These are phyloP conservation scores for Musa schizocarpa DNA, from an alignment of 176 grass and related monocot genomes.

Conservation along the genomic window DNA sequence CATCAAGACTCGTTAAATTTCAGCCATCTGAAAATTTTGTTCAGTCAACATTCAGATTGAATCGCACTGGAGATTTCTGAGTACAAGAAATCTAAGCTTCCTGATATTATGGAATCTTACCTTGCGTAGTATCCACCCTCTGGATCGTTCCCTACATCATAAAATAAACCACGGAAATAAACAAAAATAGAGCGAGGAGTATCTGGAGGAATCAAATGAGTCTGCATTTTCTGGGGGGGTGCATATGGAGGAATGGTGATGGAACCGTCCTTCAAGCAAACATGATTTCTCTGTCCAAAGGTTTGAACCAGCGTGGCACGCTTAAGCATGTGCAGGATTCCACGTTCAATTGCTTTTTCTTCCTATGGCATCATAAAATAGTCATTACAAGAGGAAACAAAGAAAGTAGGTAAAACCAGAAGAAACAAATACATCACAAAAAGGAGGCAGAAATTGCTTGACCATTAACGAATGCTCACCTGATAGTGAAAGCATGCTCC, in stretches of 20 bases:
- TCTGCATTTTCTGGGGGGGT: conserved; percentile 95
- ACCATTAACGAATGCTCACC: conserved; percentile 18
- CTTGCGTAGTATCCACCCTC: conserved; percentile 95
- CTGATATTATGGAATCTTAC: conserved; percentile 27
- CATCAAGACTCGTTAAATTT: too few relatives aligned
- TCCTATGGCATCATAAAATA: conserved; percentile 36
- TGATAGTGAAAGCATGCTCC: conserved; percentile 94
- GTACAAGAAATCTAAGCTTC: neutral
- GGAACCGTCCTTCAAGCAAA: conserved; percentile 89
- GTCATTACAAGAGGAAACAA: conserved; percentile 1
- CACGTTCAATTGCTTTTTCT: conserved; percentile 84
- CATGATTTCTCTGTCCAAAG: conserved; percentile 91
- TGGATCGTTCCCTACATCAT: conserved; percentile 90
- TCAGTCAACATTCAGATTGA: too few relatives aligned
- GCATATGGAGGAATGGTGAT: conserved; percentile 90
- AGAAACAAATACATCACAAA: neutral
- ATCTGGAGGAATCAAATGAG: conserved; percentile 74
- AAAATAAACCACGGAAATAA: conserved; percentile 88
- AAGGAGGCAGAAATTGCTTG: neutral
- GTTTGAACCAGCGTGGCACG: conserved; percentile 87
- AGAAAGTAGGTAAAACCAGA: neutral
- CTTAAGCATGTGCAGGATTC: conserved; percentile 68
- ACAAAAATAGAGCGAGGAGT: conserved; percentile 92
- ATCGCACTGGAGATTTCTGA: too few relatives aligned
- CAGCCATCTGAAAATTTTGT: too few relatives aligned